Base-by-base conservation (phyloP, 495 filamentous ascomycete genomes). In the Chaetomium cochliodes region DNA sequence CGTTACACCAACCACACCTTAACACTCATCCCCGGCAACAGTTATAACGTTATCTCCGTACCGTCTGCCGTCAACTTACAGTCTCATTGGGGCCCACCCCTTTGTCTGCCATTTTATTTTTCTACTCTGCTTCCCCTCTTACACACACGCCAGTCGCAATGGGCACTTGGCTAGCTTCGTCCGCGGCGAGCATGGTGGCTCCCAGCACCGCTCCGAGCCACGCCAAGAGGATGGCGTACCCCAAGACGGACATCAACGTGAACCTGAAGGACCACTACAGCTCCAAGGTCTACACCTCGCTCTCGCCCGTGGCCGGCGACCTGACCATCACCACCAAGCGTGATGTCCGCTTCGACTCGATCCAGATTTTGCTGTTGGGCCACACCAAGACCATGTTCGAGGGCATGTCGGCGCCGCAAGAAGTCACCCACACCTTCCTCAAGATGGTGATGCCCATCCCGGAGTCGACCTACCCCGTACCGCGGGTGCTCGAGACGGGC, bases 331-430 rank as follows among this genome's bases (percentile, higher is more conserved):
- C 81, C 1, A 80, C 83, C 26, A 77, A 82, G 58, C 76, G 66
- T 51, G 89, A 93, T 65, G 88, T 85, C 8, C 79, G 82, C 50
- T 97, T 98, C 74, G 91, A 96, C 65, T 80, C 87, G 25, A 74
- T 98, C 56, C 85, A 90, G 62, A 93, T 98, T 70, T 80, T 89
- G 0, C 86, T 98, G 51, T 84, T 93, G 69, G 94, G 94, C 76
- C 80, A 64, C 9, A 77, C 71, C 47, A 76, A 73, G 65, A 79
- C 79, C 0, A 74, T 69, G 44, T 67, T 82, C 33, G 77, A 83
- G 22, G 72, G 75, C 23, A 70, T 81, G 28, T 73, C 67, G 62
- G 71, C 75, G 20, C 78, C 80, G 23, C 79, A 74, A 25, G 74
- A 76, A 12, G 76, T 81, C 6, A 73, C 76, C 50, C 82, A 85